A percentile compares a stretch with the other conserved stretches of the same genome.
These are phyloP conservation scores for Sphaerulina populicola DNA, from an alignment of 2,329 filamentous ascomycete species.

Conservation along the genomic window DNA sequence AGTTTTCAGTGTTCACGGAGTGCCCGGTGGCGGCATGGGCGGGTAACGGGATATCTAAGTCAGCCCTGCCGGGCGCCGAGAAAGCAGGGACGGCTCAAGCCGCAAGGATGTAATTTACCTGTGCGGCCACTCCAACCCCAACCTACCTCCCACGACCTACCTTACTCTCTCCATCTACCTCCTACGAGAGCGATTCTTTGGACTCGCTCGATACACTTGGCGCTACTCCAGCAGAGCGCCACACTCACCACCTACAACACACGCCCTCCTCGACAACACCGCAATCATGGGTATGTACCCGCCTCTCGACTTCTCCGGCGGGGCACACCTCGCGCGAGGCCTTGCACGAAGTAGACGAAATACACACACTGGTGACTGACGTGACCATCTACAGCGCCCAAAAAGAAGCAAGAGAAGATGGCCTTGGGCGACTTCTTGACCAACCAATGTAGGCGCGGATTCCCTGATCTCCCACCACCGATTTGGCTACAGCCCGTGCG, in stretches of 20 bases:
- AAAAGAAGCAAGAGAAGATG: conserved; percentile 93
- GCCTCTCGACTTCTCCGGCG: neutral
- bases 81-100: neutral
- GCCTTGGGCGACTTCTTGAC: conserved; percentile 91
- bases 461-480: neutral
- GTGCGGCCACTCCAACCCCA: conserved; percentile 9
- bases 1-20: too few species aligned
- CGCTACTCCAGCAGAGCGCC: conserved; percentile 16
- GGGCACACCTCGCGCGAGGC: neutral
- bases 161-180: neutral
- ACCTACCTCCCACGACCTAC: conserved; percentile 1
- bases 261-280: conserved; percentile 23
- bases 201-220: conserved; percentile 1
- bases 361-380: conserved; percentile 19
- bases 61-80: neutral
- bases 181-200: conserved; percentile 3
- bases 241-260: conserved; percentile 4
- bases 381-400: conserved; percentile 44
- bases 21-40: too few species aligned
- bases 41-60: neutral
- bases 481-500: neutral
- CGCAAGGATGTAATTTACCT: neutral
- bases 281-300: conserved; percentile 52
- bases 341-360: conserved; percentile 1
- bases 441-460: conserved; percentile 60